Evolutionary conservation across 2,329 filamentous ascomycete genomes (phyloP), one percentile per base, ranked within the genome.

Genomic region (Sporothrix pallida): DNA sequence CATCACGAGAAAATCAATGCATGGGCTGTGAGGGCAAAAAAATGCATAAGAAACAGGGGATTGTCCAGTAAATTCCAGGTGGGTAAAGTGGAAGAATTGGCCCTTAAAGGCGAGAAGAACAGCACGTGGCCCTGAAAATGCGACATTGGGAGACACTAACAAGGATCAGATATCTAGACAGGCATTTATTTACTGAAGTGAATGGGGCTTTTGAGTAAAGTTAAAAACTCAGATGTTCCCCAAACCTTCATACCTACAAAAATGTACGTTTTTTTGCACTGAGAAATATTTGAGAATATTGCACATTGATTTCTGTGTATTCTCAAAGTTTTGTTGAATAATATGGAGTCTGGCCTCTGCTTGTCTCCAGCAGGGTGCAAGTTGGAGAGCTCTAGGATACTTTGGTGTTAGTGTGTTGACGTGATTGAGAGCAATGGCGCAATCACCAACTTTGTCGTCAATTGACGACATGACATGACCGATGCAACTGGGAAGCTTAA

Each of bases 391-490:
- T 23, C 60, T 46, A 42, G n/a, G 13, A 48, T 31, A 6, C 17
- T 50, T 50, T n/a, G 63, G 63, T 67, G 63, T 67, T 67, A 31
- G 44, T 50, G 37, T 46, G 44, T 50, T 67, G 63, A 67, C 63
- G 63, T 67, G 63, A 67, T 67, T 9, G 23, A 48, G 63, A 67
- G 63, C 63, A 31, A 50, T 67, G 20, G 63, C 63, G 63, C 63
- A 67, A 67, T 67, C 37, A 20, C 37, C 6, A 31, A 44, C 37
- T n/a, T 23, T 15, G 20, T 44, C 17, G 42, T 26, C n/a, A 65
- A 65, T 48, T 23, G 10, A 31, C 62, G 23, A 48, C 3, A 67
- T 10, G 62, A 67, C 62, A 67, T 67, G 46, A 67, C 63, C 23
- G 37, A 67, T 67, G 63, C 12, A 20, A 31, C 9, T 3, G 17